Base-by-base conservation (phyloP, 108 stramenopile genomes). In the Craspedostauros australis region DNA sequence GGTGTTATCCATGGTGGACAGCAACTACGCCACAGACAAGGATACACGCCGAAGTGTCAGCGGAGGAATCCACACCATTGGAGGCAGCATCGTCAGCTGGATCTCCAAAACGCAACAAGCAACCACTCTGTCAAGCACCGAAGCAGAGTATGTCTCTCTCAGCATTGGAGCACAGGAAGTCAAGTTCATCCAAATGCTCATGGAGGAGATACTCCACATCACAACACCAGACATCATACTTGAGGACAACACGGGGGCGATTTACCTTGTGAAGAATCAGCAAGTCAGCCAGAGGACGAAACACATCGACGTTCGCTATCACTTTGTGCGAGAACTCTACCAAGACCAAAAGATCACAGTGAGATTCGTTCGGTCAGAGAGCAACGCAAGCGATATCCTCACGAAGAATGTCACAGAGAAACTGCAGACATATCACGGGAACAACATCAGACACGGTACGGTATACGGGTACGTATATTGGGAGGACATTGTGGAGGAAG, bases 161-260 rank as follows among this genome's bases (percentile, higher is more conserved):
- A n/a, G 33, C 3, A 32, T 40, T 5, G 27, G 23, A 36, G 54
- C 62, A 8, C 34, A 7, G 3, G 62, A 64, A 15, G 28, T 56
- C 20, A 44, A 46, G 24, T 64, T 64, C 30, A 16, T 55, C 34
- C 41, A 46, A 26, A 64, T 55, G 54, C 38, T 64, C 37, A 22
- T 64, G 6, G 36, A 36, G 15, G 54, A 64, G 34, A 30, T 64
- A 9, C n/a, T 34, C n/a, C 23, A 3, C 12, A 37, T 16, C 8
- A 15, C 36, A 8, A 5, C 24, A 11, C 62, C 54, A 45, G 54
- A 11, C 18, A 46, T 28, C 7, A 4, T 64, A n/a, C 27, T 46
- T 45, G 62, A 54, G 27, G 62, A 64, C 39, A 55, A 64, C 43
- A 55, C 54, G 6, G 62, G 62, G 3, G 53, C 45, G 18, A 64